Base-by-base conservation (phyloP, 202 grass and related monocot genomes). In the Setaria viridis region DNA sequence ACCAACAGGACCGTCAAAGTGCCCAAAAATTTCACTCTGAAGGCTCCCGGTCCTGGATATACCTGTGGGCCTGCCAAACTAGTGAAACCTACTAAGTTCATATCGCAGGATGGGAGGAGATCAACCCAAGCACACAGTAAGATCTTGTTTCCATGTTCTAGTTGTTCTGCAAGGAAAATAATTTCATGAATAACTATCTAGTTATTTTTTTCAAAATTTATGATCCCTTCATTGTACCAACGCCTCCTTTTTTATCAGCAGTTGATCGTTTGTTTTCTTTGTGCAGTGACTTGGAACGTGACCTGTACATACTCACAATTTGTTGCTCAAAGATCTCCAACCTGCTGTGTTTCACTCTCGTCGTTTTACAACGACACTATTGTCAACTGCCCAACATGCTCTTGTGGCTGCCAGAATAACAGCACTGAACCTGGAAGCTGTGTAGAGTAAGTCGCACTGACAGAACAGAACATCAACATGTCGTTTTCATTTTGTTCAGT, bases 361-460 rank as follows among this genome's bases (percentile, higher is more conserved):
- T 99, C 97, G 1, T 99, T 99, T 70, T 99, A 99, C 58, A 99
- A 99, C 25, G 87, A 93, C 42, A 99, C 92, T 9, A 99, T 99
- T 59, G 89, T 99, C 1, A 83, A 81, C 56, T 99, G 97, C 68
- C 90, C 94, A 1, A 91, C 92, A 80, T 99, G 97, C 77, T 91
- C 94, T 7, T 99, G 97, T 45, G 94, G 97, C 56, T 99, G 97
- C 73, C 94, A 97, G 83, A 84, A 91, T 47, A 96, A 94, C 57
- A 90, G n/a, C n/a, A 92, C 92, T 37, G 83, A 77, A 6, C 88
- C 86, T 30, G 96, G 87, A 85, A 92, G 92, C 80, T 99, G 97
- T 39, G 83, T 97, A 53, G 80, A 91, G 97, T 99, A 89, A 99
- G 97, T 84, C 21, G 3, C 37, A 63, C 72, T 82, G 13, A 19